Conservation (phyloP, 1,139 yeast genomes). For the Arxiozyma telluris region DNA sequence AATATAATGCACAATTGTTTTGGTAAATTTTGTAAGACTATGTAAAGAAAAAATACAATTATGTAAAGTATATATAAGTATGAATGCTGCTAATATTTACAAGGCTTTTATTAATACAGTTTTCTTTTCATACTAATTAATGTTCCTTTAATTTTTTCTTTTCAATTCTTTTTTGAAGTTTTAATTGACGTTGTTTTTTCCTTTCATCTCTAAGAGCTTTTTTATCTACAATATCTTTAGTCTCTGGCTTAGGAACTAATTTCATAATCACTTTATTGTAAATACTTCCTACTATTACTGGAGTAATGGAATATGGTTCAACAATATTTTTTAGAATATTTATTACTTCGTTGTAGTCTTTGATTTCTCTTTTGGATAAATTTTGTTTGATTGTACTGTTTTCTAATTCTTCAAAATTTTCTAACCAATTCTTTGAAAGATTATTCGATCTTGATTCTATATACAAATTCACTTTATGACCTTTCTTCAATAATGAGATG, state of each 20-base stretch:
- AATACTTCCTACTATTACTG: conserved; percentile 24
- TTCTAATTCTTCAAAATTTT: conserved; percentile 13
- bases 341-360: conserved; percentile 14
- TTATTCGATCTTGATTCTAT: conserved; percentile 30
- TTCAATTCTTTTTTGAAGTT: conserved; percentile 18
- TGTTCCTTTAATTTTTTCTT: conserved; percentile 13
- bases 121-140: not conserved
- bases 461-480: conserved; percentile 33
- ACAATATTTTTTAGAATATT: conserved; percentile 13
- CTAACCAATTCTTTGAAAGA: conserved; percentile 22
- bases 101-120: not conserved
- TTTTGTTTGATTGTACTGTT: conserved; percentile 6
- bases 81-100: not conserved
- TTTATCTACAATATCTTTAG: conserved; percentile 15
- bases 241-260: conserved; percentile 22
- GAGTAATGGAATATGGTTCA: conserved; percentile 5
- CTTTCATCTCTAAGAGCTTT: conserved; percentile 21
- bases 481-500: conserved; percentile 33
- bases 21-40: too few species aligned
- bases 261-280: conserved; percentile 24
- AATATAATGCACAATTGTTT: too few species aligned
- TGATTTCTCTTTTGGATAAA: conserved; percentile 8
- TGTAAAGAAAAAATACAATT: too few species aligned
- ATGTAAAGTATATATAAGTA: too few species aligned
- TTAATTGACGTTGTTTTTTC: conserved; percentile 25